Evolutionary conservation across 2,329 filamentous ascomycete species (phyloP).

Genomic region (Bretziella fagacearum): DNA sequence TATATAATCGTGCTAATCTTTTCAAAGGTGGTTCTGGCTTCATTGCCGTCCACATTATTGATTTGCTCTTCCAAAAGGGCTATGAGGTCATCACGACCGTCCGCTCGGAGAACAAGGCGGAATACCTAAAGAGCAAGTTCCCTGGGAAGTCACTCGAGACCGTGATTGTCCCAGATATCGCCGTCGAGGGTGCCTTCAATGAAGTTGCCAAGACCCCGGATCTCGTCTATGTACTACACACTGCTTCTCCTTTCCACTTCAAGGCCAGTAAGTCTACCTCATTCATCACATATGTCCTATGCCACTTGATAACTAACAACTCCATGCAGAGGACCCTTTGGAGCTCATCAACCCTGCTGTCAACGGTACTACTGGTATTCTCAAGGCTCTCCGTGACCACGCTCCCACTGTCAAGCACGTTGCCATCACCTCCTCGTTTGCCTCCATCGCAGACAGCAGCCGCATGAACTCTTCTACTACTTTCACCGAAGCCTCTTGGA

Average conservation of each 20-base stretch:
- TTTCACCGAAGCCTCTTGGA: constrained; percentile 36
- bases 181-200: constrained; percentile 55
- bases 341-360: constrained; percentile 43
- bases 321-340: constrained; percentile 25
- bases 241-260: constrained; percentile 43
- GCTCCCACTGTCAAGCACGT: constrained; percentile 50
- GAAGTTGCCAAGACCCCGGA: constrained; percentile 26
- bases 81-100: constrained; percentile 40
- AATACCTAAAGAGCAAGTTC: constrained; percentile 33
- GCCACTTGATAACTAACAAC: too few relatives aligned
- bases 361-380: constrained; percentile 48
- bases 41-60: constrained; percentile 38
- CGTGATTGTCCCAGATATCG: constrained; percentile 61
- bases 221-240: constrained; percentile 41
- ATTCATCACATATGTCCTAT: too few relatives aligned
- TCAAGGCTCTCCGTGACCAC: constrained; percentile 47
- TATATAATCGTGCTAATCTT: neutral
- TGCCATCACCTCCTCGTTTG: constrained; percentile 42
- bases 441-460: constrained; percentile 29
- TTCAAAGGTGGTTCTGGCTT: constrained; percentile 33
- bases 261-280: constrained; percentile 24
- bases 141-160: constrained; percentile 29
- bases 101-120: constrained; percentile 35
- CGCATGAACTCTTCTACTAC: constrained; percentile 20
- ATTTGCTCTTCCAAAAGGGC: constrained; percentile 33